These are phyloP conservation scores for Thraustochytrium striatum DNA, from an alignment of 352 stramenopile genomes.

Conservation along the genomic window DNA sequence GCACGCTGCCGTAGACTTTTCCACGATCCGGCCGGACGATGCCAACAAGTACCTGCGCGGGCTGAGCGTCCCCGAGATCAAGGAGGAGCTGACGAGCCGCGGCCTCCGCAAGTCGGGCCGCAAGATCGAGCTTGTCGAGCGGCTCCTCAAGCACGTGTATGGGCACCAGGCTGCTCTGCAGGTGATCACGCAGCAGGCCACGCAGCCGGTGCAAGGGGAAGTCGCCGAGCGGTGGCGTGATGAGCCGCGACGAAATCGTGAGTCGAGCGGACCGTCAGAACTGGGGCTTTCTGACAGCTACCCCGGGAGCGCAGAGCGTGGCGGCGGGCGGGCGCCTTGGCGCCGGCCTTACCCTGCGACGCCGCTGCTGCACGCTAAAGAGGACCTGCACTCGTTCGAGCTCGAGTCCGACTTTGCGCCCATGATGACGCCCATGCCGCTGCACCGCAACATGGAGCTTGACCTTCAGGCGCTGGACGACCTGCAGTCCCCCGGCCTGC, in stretches of 20 bases:
- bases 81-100: conserved; percentile 10
- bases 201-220: background rate
- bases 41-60: background rate
- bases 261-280: no score
- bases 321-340: background rate
- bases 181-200: background rate
- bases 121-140: conserved; percentile 30
- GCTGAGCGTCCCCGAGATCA: conserved; percentile 29
- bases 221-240: no score
- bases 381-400: no score
- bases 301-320: background rate
- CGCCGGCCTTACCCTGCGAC: background rate
- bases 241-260: no score
- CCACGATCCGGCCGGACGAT: background rate
- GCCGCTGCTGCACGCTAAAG: no score
- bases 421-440: no score
- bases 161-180: background rate
- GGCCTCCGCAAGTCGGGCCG: conserved; percentile 13
- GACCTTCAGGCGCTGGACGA: no score
- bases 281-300: no score
- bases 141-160: conserved; percentile 21
- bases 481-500: no score
- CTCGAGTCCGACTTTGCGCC: no score
- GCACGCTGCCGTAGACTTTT: background rate
- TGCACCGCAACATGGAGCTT: no score